Conservation (phyloP, 176 grass and related monocot species). For the Lolium perenne region DNA sequence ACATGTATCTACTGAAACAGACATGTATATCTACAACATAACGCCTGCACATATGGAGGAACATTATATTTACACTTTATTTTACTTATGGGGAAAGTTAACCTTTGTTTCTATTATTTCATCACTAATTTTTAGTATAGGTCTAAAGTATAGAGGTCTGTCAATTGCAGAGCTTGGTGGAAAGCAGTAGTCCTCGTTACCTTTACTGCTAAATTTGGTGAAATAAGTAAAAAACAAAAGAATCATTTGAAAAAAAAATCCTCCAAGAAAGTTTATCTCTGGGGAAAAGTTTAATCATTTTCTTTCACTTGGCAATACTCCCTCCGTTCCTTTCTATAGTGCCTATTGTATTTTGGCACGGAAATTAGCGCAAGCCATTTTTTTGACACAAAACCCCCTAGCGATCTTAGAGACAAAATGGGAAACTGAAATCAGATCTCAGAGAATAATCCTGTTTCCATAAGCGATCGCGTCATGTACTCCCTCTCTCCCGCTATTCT, state of each 20-base stretch:
- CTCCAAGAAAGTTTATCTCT: conserved; percentile 8
- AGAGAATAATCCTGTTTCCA: no score
- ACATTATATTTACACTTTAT: conserved; percentile 8
- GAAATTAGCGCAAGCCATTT: no score
- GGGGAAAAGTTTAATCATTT: neutral
- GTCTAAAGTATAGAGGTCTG: neutral
- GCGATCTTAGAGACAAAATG: no score
- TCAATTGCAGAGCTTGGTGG: conserved; percentile 15
- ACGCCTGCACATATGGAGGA: neutral
- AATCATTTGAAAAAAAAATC: neutral
- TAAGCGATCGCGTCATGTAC: no score
- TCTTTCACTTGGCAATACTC: neutral
- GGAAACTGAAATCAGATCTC: no score
- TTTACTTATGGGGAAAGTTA: conserved; percentile 11
- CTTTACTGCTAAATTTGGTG: neutral
- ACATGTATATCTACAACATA: conserved; percentile 7
- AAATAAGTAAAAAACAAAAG: conserved; percentile 2
- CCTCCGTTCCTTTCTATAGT: no score
- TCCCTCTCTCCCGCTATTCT: no score
- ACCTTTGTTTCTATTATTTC: conserved; percentile 7
- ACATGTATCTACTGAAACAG: conserved; percentile 1
- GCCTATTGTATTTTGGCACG: no score
- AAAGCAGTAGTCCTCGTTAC: neutral
- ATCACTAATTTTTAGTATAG: neutral
- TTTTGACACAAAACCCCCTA: no score